Evolutionary conservation across 805 yeast genomes (phyloP), one percentile per base, ranked within the genome.

Genomic region (Kazachstania africana): DNA sequence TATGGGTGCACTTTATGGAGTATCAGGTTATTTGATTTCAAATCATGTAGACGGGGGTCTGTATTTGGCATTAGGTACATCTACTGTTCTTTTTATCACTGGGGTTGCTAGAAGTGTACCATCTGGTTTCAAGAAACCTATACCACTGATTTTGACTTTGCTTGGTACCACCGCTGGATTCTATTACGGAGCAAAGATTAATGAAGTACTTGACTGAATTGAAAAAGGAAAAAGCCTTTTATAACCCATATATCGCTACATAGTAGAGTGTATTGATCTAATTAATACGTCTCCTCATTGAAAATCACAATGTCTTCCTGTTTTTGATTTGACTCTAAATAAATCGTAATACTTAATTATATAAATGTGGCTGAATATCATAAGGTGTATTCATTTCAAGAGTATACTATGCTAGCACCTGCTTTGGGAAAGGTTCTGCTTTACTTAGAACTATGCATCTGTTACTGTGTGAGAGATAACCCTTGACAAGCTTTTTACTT

Each of bases 31-130:
- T 56, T 64, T 87, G 42, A 60, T 84, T 38, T 68, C 71, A 41
- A 60, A 75, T 33, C 81, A 83, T 51, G 75, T 72, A 38, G 85
- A 81, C 49, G 72, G 71, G 57, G 95, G 95, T 27, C 65, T 87
- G 41, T 87, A 81, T 51, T 52, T 79, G 12, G 94, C 95, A 0
- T 59, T 85, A 34, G 78, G 75, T 9, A 70, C 87, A 2, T 77
- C 93, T 4, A 44, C 73, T 2, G 47, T 80, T 12, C 66, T 87
- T 44, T 55, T 78, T 8, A 67, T 68, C 25, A 87, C 88, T 6
- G 85, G 93, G 18, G 43, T 78, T n/a, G 70, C 74, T 21, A 70
- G 96, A 48, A 74, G 83, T 6, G 38, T 71, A 33, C 72, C 74
- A 22, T 64, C 73, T 6, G 49, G 58, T 4, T 73, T 77, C 55